Base-by-base conservation (phyloP, 2,329 filamentous ascomycete species). In the Fusarium marasasianum region DNA sequence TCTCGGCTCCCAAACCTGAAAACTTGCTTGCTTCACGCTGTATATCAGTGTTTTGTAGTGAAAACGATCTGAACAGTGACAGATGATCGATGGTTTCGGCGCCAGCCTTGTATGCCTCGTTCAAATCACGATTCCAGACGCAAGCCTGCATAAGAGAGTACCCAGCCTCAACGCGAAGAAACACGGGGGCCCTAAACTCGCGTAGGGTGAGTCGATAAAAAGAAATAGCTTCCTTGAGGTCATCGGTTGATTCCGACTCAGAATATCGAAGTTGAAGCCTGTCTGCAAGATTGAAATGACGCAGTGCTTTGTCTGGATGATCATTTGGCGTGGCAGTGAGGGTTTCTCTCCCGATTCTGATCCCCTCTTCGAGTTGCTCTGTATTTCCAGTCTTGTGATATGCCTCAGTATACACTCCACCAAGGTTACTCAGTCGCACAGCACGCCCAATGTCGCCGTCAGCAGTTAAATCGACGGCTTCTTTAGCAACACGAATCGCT, bases 331-430 rank as follows among this genome's bases (percentile, higher is more conserved):
- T 53, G 12, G 48, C 11, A 12, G 11, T 12, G 2, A 53, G 33
- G 4, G 31, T 7, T 6, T 53, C 22, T 12, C 33, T 37, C 6
- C 11, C 48, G 22, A 53, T 26, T 1, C 10, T 11, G 18, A 53
- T 37, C 13, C 33, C 18, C n/a, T 37, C 17, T 20, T 26, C 50
- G 17, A 53, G 33, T 13, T 9, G n/a, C 6, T 53, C 33, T 4
- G 6, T 14, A 6, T 35, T 53, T 26, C n/a, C n/a, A 13, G 33
- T 37, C 11, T 53, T 53, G n/a, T 1, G 2, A 26, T 53, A 53
- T 20, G 50, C 33, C n/a, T 26, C 33, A 2, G 8, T 0, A 26
- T 15, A 18, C 1, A 53, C 8, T 6, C 8, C 33, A 0, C 33
- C 33, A 11, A 53, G 33, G 4, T 22, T 53, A 53, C n/a, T 37